Evolutionary conservation across 805 yeast genomes (phyloP).

Genomic region (Yamadazyma takamatsuzukensis): DNA sequence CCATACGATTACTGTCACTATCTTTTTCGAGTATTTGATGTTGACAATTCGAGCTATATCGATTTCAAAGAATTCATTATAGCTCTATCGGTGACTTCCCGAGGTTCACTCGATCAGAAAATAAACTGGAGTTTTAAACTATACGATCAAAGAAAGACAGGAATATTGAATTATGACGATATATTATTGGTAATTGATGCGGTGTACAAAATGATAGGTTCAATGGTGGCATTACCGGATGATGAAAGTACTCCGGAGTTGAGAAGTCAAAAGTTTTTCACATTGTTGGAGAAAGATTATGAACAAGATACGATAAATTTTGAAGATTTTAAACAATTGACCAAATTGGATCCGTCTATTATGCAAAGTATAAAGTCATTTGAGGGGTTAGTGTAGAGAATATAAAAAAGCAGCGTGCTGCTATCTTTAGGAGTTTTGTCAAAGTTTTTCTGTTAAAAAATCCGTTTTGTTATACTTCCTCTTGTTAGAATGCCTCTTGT

Average conservation of each 20-base stretch:
- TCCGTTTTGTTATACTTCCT: too few relatives aligned
- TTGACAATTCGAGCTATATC: slow-evolving; percentile 72
- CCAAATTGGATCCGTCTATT: slow-evolving; percentile 74
- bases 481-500: not conserved
- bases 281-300: slow-evolving; percentile 63
- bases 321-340: slow-evolving; percentile 81
- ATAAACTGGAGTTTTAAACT: slow-evolving; percentile 85
- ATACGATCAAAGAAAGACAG: slow-evolving; percentile 80
- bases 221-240: slow-evolving; percentile 82
- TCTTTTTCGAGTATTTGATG: slow-evolving; percentile 86
- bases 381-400: slow-evolving; percentile 64
- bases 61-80: slow-evolving; percentile 91
- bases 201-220: slow-evolving; percentile 92
- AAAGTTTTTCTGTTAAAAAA: too few relatives aligned
- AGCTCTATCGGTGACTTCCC: slow-evolving; percentile 79
- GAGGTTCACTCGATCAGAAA: slow-evolving; percentile 84
- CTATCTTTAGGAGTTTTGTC: too few relatives aligned
- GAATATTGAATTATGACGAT: slow-evolving; percentile 71
- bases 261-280: slow-evolving; percentile 79
- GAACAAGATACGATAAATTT: slow-evolving; percentile 63
- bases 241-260: slow-evolving; percentile 92
- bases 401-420: too few relatives aligned
- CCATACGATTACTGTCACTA: slow-evolving; percentile 87
- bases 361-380: slow-evolving; percentile 73
- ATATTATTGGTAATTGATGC: slow-evolving; percentile 76